A percentile compares a stretch with the other conserved stretches of the same genome.
Conservation (phyloP, 2,329 filamentous ascomycete genomes). For the Alternaria sp. region DNA sequence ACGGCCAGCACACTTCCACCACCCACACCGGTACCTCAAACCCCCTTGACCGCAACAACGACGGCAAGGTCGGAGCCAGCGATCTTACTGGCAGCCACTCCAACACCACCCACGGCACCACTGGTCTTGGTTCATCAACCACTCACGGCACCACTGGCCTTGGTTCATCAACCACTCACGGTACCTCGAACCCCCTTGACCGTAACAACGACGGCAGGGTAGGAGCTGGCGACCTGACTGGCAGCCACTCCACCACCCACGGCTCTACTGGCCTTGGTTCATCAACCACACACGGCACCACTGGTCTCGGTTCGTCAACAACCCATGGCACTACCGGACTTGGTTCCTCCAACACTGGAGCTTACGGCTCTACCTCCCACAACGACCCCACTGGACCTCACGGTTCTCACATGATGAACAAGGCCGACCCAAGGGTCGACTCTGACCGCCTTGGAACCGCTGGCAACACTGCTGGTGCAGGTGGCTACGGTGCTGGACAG, state of each 20-base stretch:
- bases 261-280: constrained; percentile 1
- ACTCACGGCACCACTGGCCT: neutral
- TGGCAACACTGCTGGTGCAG: constrained; percentile 37
- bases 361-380: constrained; percentile 31
- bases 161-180: neutral
- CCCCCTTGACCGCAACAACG: too few relatives aligned
- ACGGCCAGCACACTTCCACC: neutral
- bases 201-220: too few relatives aligned
- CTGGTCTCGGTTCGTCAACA: neutral
- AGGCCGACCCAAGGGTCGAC: constrained; percentile 49
- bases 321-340: constrained; percentile 1
- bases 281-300: too few relatives aligned
- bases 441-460: constrained; percentile 41
- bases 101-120: constrained; percentile 2
- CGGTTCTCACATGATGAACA: constrained; percentile 29
- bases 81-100: too few relatives aligned
- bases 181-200: too few relatives aligned
- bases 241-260: neutral
- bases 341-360: neutral
- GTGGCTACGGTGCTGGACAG: constrained; percentile 22
- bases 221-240: too few relatives aligned
- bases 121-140: neutral
- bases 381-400: constrained; percentile 12
- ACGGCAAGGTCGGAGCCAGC: too few relatives aligned
- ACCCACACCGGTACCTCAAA: neutral